These are phyloP conservation scores for Moesziomyces aphidis DNA, from an alignment of 1,284 basidiomycete genomes.

Conservation along the genomic window DNA sequence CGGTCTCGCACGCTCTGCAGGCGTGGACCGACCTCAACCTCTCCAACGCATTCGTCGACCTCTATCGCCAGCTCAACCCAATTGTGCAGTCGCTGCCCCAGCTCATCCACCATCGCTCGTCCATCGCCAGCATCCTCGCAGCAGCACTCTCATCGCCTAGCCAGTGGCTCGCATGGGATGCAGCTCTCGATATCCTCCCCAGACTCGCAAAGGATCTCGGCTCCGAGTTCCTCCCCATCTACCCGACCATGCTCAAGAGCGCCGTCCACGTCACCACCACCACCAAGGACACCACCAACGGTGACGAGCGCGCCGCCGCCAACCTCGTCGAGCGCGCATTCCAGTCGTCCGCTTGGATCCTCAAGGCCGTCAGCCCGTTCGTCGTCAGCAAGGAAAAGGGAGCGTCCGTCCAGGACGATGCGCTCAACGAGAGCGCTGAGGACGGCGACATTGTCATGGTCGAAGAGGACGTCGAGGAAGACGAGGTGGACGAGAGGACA, in stretches of 20 bases:
- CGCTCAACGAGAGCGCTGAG: background rate
- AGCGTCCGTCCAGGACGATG: background rate
- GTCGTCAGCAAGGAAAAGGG: conserved; percentile 47
- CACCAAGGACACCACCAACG: conserved; percentile 55
- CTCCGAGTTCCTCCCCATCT: conserved; percentile 64
- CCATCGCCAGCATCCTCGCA: conserved; percentile 43
- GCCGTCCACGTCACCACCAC: conserved; percentile 58
- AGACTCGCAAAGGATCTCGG: conserved; percentile 64
- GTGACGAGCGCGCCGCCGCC: conserved; percentile 62
- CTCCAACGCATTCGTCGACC: conserved; percentile 58
- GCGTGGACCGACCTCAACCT: conserved; percentile 66
- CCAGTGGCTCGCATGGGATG: conserved; percentile 62
- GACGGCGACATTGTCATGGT: conserved; percentile 13
- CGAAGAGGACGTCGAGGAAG: conserved; percentile 31
- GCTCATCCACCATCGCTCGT: conserved; percentile 61
- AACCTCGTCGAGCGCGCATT: conserved; percentile 64
- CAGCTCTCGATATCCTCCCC: conserved; percentile 64
- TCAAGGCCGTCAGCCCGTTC: conserved; percentile 58
- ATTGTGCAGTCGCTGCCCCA: conserved; percentile 59
- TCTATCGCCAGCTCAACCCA: conserved; percentile 44
- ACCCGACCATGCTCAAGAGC: conserved; percentile 52
- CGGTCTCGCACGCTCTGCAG: conserved; percentile 55
- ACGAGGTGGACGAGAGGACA: conserved; percentile 39
- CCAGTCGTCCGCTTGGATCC: conserved; percentile 60
- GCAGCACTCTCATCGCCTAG: conserved; percentile 18